These are phyloP conservation scores for Naumovozyma baii DNA, from an alignment of 805 yeast genomes.

Conservation along the genomic window DNA sequence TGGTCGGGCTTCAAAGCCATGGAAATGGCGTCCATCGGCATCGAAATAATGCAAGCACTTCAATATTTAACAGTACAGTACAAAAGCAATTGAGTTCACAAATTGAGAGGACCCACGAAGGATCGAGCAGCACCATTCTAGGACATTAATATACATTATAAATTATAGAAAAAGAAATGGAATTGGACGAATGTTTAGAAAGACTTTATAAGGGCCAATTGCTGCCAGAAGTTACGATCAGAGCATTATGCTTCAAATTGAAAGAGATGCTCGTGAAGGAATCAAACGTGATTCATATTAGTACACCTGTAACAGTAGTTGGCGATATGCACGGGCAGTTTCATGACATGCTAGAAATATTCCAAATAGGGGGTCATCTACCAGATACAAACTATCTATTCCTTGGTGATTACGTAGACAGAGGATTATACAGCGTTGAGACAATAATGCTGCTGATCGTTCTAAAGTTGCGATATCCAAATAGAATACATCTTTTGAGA, in stretches of 20 bases:
- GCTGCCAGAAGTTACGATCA: constrained; percentile 60
- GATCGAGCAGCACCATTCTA: not conserved
- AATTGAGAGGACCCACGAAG: no score
- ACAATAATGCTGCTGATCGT: constrained; percentile 79
- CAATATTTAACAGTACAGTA: no score
- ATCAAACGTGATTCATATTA: constrained; percentile 77
- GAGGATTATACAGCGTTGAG: constrained; percentile 90
- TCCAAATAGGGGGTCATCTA: constrained; percentile 84
- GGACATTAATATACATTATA: no score
- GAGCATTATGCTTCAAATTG: constrained; percentile 66
- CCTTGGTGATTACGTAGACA: constrained; percentile 91
- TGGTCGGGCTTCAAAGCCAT: no score
- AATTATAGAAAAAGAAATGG: constrained; percentile 22
- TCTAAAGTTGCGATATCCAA: constrained; percentile 79
- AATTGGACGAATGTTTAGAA: constrained; percentile 65
- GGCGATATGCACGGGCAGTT: constrained; percentile 98
- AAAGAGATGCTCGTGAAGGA: constrained; percentile 73
- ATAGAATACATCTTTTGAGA: constrained; percentile 68
- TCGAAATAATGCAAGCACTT: no score
- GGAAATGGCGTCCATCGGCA: no score
- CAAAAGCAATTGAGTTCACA: no score
- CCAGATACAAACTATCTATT: constrained; percentile 91
- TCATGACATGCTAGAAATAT: constrained; percentile 85
- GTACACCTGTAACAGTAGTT: constrained; percentile 86
- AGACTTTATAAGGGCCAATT: constrained; percentile 53